phyloP scores from a whole-genome alignment of 78 protist genomes.

The Dictyostelium purpureum region DNA sequence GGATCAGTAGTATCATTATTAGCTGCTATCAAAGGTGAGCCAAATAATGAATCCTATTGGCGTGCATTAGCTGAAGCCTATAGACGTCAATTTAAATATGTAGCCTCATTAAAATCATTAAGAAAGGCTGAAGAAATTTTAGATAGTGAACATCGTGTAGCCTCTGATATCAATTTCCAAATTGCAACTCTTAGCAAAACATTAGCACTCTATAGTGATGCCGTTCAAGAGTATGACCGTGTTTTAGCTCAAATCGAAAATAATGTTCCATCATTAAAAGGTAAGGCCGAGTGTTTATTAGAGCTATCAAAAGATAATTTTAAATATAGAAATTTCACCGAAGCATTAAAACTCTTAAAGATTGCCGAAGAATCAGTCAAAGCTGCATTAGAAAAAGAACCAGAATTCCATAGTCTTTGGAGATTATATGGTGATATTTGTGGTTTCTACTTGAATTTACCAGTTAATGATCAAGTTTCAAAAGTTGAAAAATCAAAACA shows the following conservation, averaged over 20 bases:
- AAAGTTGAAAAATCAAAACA: neutral
- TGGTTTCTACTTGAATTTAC: neutral
- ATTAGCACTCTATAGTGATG: conserved; percentile 37
- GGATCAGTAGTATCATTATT: neutral
- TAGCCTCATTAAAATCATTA: conserved; percentile 69
- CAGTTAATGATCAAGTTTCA: neutral
- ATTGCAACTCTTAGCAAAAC: conserved; percentile 53
- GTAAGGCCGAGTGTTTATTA: conserved; percentile 61
- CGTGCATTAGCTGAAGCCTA: conserved; percentile 73
- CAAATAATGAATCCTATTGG: conserved; percentile 42
- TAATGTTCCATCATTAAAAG: conserved; percentile 67
- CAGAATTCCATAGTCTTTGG: neutral
- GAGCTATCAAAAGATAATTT: neutral
- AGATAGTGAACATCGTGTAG: neutral
- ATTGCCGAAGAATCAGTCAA: neutral
- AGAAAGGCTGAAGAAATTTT: conserved; percentile 43
- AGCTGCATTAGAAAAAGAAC: conserved; percentile 9
- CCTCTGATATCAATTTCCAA: conserved; percentile 53
- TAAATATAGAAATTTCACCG: neutral
- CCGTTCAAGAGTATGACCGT: conserved; percentile 33
- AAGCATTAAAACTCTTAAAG: neutral
- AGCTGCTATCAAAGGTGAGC: conserved; percentile 43
- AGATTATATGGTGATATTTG: conserved; percentile 57
- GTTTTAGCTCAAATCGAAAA: neutral
- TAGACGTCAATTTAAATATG: conserved; percentile 64